phyloP scores from a whole-genome alignment of 1,139 yeast genomes.

The Yamadazyma oceani region DNA sequence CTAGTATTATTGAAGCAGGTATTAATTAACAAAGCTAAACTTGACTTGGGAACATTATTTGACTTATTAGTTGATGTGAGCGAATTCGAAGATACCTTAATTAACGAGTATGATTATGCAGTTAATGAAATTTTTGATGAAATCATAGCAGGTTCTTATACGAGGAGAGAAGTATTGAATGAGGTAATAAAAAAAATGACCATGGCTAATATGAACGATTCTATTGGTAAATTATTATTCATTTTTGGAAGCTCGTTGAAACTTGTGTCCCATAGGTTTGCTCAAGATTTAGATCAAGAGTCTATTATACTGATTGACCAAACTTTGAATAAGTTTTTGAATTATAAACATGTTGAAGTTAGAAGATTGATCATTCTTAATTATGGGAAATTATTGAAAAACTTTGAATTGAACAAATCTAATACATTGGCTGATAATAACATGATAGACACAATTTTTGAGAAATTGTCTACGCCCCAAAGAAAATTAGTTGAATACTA shows the following conservation, averaged over 20 bases:
- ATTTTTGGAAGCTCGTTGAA: constrained; percentile 8
- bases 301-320: constrained; percentile 23
- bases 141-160: constrained; percentile 21
- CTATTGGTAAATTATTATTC: constrained; percentile 4
- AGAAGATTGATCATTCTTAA: constrained; percentile 41
- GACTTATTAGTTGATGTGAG: constrained; percentile 21
- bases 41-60: constrained; percentile 27
- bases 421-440: background rate
- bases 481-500: constrained; percentile 16
- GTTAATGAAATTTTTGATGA: constrained; percentile 34
- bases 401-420: constrained; percentile 3
- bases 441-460: constrained; percentile 2
- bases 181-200: background rate
- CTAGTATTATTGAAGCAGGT: constrained; percentile 37
- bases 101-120: constrained; percentile 25
- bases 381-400: constrained; percentile 36
- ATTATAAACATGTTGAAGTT: constrained; percentile 36
- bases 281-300: constrained; percentile 6
- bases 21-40: constrained; percentile 24
- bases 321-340: constrained; percentile 26
- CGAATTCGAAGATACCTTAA: constrained; percentile 13
- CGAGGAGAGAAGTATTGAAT: constrained; percentile 5
- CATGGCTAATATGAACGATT: background rate
- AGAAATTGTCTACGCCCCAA: constrained; percentile 12
- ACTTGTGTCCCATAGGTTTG: constrained; percentile 3